Evolutionary conservation across 2,329 filamentous ascomycete genomes (phyloP).

Genomic region (Huntiella decipiens): DNA sequence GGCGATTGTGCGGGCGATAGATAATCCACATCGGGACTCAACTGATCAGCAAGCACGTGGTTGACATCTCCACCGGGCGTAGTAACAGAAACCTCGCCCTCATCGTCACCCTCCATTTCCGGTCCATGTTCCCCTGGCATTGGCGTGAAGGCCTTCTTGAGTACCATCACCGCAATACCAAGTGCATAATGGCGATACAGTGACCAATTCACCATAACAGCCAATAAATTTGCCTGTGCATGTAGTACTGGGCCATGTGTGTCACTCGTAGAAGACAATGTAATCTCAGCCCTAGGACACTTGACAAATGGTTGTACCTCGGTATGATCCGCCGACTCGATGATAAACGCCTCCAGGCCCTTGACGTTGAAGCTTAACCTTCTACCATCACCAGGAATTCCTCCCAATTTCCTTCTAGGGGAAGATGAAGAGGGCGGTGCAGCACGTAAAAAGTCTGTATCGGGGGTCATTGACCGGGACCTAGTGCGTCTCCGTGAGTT

Average conservation of each 20-base stretch:
- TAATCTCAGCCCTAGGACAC: constrained; percentile 71
- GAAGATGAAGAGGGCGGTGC: constrained; percentile 16
- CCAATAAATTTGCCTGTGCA: constrained; percentile 61
- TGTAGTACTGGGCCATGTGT: constrained; percentile 76
- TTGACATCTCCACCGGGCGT: neutral
- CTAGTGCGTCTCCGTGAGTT: constrained; percentile 50
- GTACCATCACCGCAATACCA: constrained; percentile 58
- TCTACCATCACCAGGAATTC: constrained; percentile 52
- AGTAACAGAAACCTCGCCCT: neutral
- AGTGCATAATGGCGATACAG: constrained; percentile 84
- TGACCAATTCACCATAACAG: constrained; percentile 71
- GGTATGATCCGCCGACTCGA: constrained; percentile 69
- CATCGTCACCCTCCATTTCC: constrained; percentile 7
- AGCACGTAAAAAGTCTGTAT: constrained; percentile 38
- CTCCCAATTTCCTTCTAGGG: constrained; percentile 29
- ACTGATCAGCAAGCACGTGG: constrained; percentile 13
- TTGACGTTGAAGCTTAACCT: constrained; percentile 63
- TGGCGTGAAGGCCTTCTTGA: constrained; percentile 23
- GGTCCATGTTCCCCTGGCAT: constrained; percentile 10
- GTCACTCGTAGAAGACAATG: constrained; percentile 70
- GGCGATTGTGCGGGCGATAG: constrained; percentile 20
- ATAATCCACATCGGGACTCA: constrained; percentile 14
- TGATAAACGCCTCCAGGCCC: constrained; percentile 74
- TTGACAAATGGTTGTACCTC: constrained; percentile 73
- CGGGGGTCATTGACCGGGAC: constrained; percentile 51